Evolutionary conservation across 225 moss, liverwort and hornwort genomes (phyloP), one percentile per base, ranked within the genome.

Genomic region (Anthoceros angustus): DNA sequence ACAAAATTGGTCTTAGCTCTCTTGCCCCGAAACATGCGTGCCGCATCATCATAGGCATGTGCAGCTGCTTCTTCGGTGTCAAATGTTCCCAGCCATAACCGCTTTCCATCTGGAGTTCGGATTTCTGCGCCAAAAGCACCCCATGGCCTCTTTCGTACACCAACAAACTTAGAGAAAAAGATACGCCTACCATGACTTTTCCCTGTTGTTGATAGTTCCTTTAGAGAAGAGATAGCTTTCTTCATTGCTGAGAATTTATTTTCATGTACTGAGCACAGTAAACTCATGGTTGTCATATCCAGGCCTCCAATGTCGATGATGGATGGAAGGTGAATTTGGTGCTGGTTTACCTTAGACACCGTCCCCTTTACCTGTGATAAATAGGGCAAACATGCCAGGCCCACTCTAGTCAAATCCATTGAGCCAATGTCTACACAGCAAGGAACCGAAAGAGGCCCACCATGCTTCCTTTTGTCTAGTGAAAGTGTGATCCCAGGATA

Each of bases 111-210:
- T 21, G 94, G 94, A 43, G 94, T 94, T 1, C 94, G 94, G 76
- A 94, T 94, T 72, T 94, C 94, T 18, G 94, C 94, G 73, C 94
- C 94, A 68, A 90, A 94, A 39, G 94, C 94, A 75, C 94, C 94
- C 94, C 94, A 94, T 10, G 94, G 94, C 69, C 94, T 83, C 82
- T 90, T 94, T 63, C 94, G 86, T 9, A 94, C 94, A 18, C 94
- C 94, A 24, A 94, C 94, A 75, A 86, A 94, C 72, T 86, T 84
- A 11, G 94, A 94, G 68, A 94, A 94, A 55, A 94, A 90, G 5
- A 86, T 81, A 68, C 94, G 70, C 68, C 87, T 80, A 23, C 94
- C 94, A 80, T 87, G 86, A 71, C 70, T 64, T 69, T 66, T 73
- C 46, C 76, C 78, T 24, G 45, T 50, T 42, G 69, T 45, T 20